Base-by-base conservation (phyloP, 306 rosid genomes). In the Rosa persica region DNA sequence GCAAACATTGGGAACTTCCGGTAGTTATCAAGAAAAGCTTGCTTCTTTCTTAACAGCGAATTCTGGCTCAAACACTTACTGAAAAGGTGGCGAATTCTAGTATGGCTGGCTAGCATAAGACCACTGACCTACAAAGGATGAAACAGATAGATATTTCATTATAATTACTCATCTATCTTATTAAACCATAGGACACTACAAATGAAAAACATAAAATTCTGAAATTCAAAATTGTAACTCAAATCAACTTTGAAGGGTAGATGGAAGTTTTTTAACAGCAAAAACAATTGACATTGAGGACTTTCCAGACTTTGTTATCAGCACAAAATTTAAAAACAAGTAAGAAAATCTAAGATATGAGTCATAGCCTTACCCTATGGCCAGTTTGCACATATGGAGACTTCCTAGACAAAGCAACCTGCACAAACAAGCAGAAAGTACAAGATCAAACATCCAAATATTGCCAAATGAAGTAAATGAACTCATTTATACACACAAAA, bases 1-100 rank as follows among this genome's bases (percentile, higher is more conserved):
- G 98, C 97, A 79, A 94, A 94, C 98, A 94, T 94, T 78, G 97
- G 98, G 82, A 94, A 94, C 90, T 94, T 92, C 84, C 97, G 83
- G 85, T 94, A 94, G 88, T 88, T 91, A 79, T 94, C 98, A 79
- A 92, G 90, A 85, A 94, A 94, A 73, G 97, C 98, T 90, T 92
- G 98, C 85, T 94, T 94, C 93, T 90, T 94, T 85, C 98, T 86
- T 87, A 92, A 82, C 88, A 88, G 87, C 79, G 88, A 93, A 79
- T 94, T 90, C 84, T 90, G 98, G 85, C 98, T 92, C 89, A 94
- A 85, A 79, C 96, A 89, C 92, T 85, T 92, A 77, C 98, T 92
- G 88, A 94, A 94, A 74, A 94, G 97, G 80, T 94, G 98, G 71
- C 97, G 90, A 70, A 94, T 94, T 79, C 97, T 92, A 57, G 98